A percentile compares a stretch with the other conserved stretches of the same genome.
phyloP scores from a whole-genome alignment of 148 eudicot species.

The Pharnaceum exiguum region DNA sequence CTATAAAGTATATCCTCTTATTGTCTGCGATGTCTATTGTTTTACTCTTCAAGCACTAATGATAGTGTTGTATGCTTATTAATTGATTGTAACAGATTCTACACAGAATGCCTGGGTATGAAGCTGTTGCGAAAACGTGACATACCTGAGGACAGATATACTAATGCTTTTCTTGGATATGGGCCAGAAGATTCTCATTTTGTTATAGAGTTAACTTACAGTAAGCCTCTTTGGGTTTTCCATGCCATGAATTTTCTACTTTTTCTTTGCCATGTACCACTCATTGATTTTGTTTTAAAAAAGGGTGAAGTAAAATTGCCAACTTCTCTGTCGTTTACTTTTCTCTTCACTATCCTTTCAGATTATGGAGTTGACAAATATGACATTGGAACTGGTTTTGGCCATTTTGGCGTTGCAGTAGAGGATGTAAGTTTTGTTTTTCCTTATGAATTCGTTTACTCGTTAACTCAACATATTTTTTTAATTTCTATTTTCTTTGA shows the following conservation, averaged over 20 bases:
- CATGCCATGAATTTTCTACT: not conserved
- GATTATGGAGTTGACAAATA: conserved; percentile 48
- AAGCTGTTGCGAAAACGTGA: conserved; percentile 42
- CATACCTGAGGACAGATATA: conserved; percentile 42
- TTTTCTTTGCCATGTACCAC: too few species aligned
- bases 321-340: not conserved
- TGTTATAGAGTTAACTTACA: conserved; percentile 42
- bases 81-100: conserved; percentile 31
- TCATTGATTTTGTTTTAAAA: not conserved
- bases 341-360: conserved; percentile 10
- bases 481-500: too few species aligned
- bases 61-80: too few species aligned
- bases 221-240: conserved; percentile 16
- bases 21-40: not conserved
- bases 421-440: conserved; percentile 38
- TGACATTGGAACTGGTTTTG: conserved; percentile 47
- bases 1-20: conserved; percentile 33
- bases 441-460: not conserved
- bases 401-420: conserved; percentile 52
- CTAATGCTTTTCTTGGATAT: conserved; percentile 48
- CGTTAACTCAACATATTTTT: too few species aligned
- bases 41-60: not conserved
- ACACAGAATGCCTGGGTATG: conserved; percentile 50
- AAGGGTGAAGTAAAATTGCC: not conserved
- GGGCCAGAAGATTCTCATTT: conserved; percentile 51